These are phyloP conservation scores for Phytophthora litchii DNA, from an alignment of 352 stramenopile species.

Conservation along the genomic window DNA sequence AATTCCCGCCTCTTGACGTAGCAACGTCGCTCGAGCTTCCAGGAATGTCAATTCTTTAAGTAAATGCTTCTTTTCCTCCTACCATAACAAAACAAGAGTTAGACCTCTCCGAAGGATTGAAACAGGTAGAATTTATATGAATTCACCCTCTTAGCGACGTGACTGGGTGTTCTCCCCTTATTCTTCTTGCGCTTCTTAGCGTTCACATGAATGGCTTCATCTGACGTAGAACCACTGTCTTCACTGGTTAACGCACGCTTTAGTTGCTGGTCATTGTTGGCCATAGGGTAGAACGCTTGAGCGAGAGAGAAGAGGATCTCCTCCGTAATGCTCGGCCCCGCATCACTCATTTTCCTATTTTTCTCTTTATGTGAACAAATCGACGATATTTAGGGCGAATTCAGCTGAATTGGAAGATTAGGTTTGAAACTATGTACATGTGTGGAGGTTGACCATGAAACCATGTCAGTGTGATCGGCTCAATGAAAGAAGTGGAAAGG, in stretches of 20 bases:
- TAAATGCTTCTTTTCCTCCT: conserved; percentile 44
- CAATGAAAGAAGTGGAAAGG: no score
- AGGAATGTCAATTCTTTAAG: conserved; percentile 37
- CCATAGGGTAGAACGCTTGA: conserved; percentile 22
- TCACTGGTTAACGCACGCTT: conserved; percentile 13
- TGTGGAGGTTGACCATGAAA: no score
- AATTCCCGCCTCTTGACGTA: conserved; percentile 38
- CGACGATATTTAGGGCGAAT: conserved; percentile 6
- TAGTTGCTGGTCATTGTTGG: not conserved
- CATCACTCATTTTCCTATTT: not conserved
- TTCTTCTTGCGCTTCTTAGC: conserved; percentile 21
- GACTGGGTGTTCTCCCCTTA: conserved; percentile 31
- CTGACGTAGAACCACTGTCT: conserved; percentile 17
- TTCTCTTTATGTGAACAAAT: no score
- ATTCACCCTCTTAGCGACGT: conserved; percentile 28
- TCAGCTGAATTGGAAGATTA: no score
- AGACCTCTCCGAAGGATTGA: no score
- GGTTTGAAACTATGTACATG: no score
- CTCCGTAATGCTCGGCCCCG: not conserved
- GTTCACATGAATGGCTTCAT: not conserved
- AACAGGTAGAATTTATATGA: no score
- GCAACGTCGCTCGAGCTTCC: conserved; percentile 30
- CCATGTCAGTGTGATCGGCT: no score
- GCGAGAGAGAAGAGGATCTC: conserved; percentile 29
- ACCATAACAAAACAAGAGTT: not conserved